Evolutionary conservation across 1,284 basidiomycete species (phyloP).

Genomic region (Waitea zeae): DNA sequence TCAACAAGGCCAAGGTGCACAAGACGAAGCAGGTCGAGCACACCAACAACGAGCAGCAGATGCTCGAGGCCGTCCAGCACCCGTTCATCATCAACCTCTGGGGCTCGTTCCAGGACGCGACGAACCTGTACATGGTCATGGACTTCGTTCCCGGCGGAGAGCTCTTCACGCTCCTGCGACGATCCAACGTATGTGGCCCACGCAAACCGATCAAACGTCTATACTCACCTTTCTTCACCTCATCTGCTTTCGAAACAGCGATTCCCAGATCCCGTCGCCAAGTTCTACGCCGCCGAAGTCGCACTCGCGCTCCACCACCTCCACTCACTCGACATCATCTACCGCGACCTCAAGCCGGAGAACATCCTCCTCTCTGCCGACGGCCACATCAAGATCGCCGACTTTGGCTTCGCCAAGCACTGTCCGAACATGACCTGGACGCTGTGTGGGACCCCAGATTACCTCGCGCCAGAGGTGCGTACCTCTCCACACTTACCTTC

Average conservation of each 20-base stretch:
- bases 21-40: constrained; percentile 96
- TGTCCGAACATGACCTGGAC: constrained; percentile 93
- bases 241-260: constrained; percentile 29
- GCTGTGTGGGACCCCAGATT: constrained; percentile 94
- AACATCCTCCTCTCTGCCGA: constrained; percentile 89
- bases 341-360: constrained; percentile 96
- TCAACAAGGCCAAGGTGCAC: constrained; percentile 90
- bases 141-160: constrained; percentile 98
- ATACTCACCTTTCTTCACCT: too few relatives aligned
- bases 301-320: constrained; percentile 89
- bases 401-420: constrained; percentile 94
- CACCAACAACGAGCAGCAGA: constrained; percentile 89
- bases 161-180: constrained; percentile 79
- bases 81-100: constrained; percentile 97
- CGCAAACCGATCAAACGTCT: background rate
- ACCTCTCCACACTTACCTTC: constrained; percentile 2
- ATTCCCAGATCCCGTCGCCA: constrained; percentile 96
- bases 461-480: constrained; percentile 75
- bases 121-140: constrained; percentile 99
- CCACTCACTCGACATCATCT: constrained; percentile 84
- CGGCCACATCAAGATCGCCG: constrained; percentile 96
- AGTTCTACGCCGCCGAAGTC: constrained; percentile 98
- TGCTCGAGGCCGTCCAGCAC: constrained; percentile 82
- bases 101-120: constrained; percentile 90
- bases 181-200: constrained; percentile 59